A percentile compares a stretch with the other conserved stretches of the same genome.
phyloP scores from a whole-genome alignment of 2,329 filamentous ascomycete genomes.

The Colletotrichum tropicale region DNA sequence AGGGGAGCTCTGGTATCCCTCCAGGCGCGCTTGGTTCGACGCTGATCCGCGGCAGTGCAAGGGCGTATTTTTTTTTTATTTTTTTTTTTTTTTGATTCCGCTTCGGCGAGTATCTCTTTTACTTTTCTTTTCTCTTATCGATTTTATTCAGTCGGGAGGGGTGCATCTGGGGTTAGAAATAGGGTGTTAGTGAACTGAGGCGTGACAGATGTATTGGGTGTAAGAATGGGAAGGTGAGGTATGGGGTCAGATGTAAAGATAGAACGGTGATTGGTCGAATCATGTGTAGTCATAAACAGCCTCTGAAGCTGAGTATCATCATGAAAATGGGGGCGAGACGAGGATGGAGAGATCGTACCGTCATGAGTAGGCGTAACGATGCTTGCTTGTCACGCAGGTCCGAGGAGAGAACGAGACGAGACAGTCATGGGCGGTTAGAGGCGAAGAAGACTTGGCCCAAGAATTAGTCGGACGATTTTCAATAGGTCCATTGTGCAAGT shows the following conservation, averaged over 20 bases:
- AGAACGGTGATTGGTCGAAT: constrained; percentile 41
- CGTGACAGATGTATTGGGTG: background rate
- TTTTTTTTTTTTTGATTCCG: background rate
- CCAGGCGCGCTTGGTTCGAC: background rate
- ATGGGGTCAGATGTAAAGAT: constrained; percentile 23
- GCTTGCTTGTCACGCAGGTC: background rate
- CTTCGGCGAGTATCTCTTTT: rapidly evolving
- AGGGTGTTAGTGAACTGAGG: background rate
- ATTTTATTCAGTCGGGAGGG: background rate
- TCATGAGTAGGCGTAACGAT: background rate
- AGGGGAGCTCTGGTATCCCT: background rate
- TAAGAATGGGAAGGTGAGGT: background rate
- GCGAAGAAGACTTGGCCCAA: background rate
- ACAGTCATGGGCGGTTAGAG: background rate
- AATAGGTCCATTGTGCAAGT: too few species aligned
- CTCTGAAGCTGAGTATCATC: constrained; percentile 47
- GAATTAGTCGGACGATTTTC: too few species aligned
- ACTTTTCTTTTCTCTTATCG: background rate
- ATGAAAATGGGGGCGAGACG: constrained; percentile 21
- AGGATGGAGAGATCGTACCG: background rate
- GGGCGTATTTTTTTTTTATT: background rate
- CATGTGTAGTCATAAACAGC: constrained; percentile 51
- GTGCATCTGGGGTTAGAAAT: background rate
- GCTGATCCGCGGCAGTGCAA: background rate
- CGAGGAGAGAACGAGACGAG: background rate